Evolutionary conservation across 352 stramenopile species (phyloP).

Genomic region (Phytophthora pisi): DNA sequence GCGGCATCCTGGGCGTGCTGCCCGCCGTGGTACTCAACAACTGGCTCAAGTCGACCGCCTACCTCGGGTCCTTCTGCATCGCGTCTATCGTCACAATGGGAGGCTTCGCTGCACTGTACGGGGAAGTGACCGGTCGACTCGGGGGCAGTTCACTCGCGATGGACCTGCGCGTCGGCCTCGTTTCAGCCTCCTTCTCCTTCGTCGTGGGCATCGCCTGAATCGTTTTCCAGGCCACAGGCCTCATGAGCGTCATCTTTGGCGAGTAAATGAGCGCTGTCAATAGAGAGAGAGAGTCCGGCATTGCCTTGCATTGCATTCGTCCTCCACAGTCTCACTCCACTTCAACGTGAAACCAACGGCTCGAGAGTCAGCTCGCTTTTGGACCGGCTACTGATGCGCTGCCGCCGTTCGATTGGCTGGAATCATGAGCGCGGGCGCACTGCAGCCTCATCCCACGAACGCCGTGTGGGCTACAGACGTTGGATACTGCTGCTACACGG

Average conservation of each 20-base stretch:
- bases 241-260: background rate
- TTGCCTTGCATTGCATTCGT: too few relatives aligned
- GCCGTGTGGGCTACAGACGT: too few relatives aligned
- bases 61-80: conserved; percentile 87
- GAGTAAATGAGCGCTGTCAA: background rate
- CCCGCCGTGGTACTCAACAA: conserved; percentile 19
- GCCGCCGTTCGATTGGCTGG: too few relatives aligned
- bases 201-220: background rate
- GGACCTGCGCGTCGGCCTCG: background rate
- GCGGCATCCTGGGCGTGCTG: conserved; percentile 76
- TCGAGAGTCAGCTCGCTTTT: too few relatives aligned
- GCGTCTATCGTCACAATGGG: conserved; percentile 87
- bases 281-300: too few relatives aligned
- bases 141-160: conserved; percentile 24
- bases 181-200: background rate
- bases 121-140: conserved; percentile 54
- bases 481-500: too few relatives aligned
- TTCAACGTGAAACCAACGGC: too few relatives aligned
- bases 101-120: conserved; percentile 80
- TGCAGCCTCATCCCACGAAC: too few relatives aligned
- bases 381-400: too few relatives aligned
- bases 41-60: conserved; percentile 62
- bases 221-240: too few relatives aligned
- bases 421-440: too few relatives aligned
- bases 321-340: too few relatives aligned